Evolutionary conservation across 352 stramenopile genomes (phyloP), one percentile per base, ranked within the genome.

Genomic region (Phytophthora pinifolia): DNA sequence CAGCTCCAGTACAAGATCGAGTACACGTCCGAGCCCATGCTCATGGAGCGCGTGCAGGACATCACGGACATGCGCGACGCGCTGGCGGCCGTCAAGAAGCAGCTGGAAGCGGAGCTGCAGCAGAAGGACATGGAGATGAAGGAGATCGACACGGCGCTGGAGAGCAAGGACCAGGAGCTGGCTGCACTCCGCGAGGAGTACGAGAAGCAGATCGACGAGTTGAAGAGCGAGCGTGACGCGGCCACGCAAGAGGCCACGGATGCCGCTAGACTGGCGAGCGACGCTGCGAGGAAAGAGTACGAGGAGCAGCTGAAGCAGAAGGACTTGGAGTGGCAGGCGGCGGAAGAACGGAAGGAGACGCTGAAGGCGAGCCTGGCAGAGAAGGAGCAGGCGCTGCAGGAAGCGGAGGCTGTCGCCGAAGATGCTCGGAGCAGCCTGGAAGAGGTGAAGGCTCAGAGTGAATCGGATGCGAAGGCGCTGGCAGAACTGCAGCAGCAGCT

Each of bases 1-100:
- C 81, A 93, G 70, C 67, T 93, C 2, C 78, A 90, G 58, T 93
- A 93, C 74, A 86, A 92, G 50, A 65, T 89, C 38, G 83, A 93
- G 66, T 91, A 79, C 65, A 88, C 61, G 34, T 87, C 79, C 17
- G 83, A 93, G 54, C 80, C 83, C 13, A 92, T 93, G 81, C 69
- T 93, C 10, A 65, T 88, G 61, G 83, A 93, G 61, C 74, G 76
- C 9, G 62, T 93, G 44, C 83, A 93, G 62, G 83, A 93, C 46
- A 54, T 79, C 31, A 90, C 79, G 3, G 83, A 92, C 54, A 93
- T 93, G 80, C 72, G 80, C 54, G 78, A 92, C 35, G 83, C 83
- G 27, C 50, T 91, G 38, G 75, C 62, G 58, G 75, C 38, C 25
- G 76, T 92, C 17, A 92, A 92, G 62, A 65, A 74, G 36, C 74